These are phyloP conservation scores for Microthlaspi erraticum DNA, from an alignment of 345 rosid genomes.

Conservation along the genomic window DNA sequence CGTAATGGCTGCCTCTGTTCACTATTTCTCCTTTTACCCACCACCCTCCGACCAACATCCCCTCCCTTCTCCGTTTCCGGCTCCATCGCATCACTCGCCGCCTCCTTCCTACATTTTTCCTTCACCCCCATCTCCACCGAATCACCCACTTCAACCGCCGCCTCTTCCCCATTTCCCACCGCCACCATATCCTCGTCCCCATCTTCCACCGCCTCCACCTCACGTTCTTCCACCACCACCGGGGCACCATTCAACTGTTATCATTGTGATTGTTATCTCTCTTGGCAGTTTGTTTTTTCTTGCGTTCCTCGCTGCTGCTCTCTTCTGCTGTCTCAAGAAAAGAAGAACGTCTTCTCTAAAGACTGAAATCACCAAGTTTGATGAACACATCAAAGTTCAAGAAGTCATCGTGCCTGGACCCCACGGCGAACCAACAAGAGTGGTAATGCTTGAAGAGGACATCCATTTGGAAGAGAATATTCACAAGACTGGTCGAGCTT, in stretches of 20 bases:
- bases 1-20: conserved; percentile 31
- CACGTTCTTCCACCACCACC: conserved; percentile 54
- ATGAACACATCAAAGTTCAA: conserved; percentile 57
- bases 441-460: conserved; percentile 60
- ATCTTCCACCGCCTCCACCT: conserved; percentile 53
- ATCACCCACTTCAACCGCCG: too few species aligned
- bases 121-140: too few species aligned
- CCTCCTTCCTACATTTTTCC: conserved; percentile 41
- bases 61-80: conserved; percentile 29
- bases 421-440: conserved; percentile 49
- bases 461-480: conserved; percentile 52
- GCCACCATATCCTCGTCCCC: conserved; percentile 51
- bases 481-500: conserved; percentile 44
- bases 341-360: conserved; percentile 48
- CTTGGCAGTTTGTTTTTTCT: conserved; percentile 66
- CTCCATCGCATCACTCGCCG: conserved; percentile 35
- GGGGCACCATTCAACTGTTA: conserved; percentile 57
- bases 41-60: conserved; percentile 40
- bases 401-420: conserved; percentile 61
- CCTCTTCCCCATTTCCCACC: conserved; percentile 44
- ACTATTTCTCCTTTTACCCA: conserved; percentile 35
- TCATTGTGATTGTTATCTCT: conserved; percentile 61
- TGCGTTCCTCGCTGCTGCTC: conserved; percentile 66
- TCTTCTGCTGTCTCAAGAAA: conserved; percentile 58
- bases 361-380: conserved; percentile 50